Percentiles rank a stretch among this genome's conserved stretches.
Conservation (phyloP, 768 basidiomycete genomes). For the Rhizopogon salebrosus region DNA sequence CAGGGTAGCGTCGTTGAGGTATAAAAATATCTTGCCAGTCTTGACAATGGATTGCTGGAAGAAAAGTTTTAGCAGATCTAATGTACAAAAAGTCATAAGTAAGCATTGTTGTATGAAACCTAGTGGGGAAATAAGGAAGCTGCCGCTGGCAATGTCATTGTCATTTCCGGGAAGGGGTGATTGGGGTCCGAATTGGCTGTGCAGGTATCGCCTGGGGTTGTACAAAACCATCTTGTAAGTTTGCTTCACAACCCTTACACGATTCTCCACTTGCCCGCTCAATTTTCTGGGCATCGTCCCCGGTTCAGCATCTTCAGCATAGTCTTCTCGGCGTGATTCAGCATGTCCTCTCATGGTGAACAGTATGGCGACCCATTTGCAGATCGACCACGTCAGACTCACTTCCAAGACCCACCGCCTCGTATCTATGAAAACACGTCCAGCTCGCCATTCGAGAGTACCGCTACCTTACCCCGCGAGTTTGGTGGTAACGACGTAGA, state of each 20-base stretch:
- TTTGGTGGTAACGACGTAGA: constrained; percentile 49
- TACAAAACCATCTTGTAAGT: constrained; percentile 20
- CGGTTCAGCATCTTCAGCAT: neutral
- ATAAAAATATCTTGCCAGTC: too few species aligned
- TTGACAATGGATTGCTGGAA: too few species aligned
- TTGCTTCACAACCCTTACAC: constrained; percentile 17
- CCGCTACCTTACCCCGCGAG: constrained; percentile 48
- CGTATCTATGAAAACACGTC: constrained; percentile 35
- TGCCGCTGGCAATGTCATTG: too few species aligned
- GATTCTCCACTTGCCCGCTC: constrained; percentile 5
- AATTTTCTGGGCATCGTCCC: constrained; percentile 8
- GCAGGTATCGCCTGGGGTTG: constrained; percentile 25
- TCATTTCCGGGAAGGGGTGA: constrained; percentile 18
- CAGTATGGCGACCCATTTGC: constrained; percentile 64
- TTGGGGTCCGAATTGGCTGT: constrained; percentile 26
- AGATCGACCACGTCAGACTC: constrained; percentile 57
- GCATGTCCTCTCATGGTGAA: constrained; percentile 28
- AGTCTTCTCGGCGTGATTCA: neutral
- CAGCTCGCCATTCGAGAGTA: constrained; percentile 52
- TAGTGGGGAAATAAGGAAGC: too few species aligned
- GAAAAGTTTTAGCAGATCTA: too few species aligned
- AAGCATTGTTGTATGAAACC: too few species aligned
- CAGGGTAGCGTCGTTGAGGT: too few species aligned
- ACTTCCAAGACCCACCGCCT: constrained; percentile 52
- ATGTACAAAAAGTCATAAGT: too few species aligned